Base-by-base conservation (phyloP, 2,329 filamentous ascomycete species). In the Fusarium devonianum region DNA sequence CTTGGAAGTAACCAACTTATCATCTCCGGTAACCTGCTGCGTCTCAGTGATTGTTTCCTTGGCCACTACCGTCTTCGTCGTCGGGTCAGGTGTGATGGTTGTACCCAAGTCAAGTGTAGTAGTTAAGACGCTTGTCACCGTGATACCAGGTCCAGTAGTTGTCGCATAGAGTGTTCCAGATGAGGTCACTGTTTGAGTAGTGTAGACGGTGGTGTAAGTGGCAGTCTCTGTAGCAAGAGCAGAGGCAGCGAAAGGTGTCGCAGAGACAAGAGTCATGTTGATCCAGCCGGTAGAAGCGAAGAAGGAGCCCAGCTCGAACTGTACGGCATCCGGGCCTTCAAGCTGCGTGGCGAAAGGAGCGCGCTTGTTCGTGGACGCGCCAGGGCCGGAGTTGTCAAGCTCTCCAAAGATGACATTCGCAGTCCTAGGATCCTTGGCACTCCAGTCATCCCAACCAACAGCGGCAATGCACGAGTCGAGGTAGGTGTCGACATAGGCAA, bases 1-100 rank as follows among this genome's bases (percentile, higher is more conserved):
- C 7, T 54, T 66, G 29, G 65, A 53, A 2, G 69, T 73, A 5
- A 68, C 44, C 1, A 67, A 58, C 10, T 62, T 54, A 1, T 63
- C 49, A 0, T 47, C 36, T 19, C 58, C 52, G 1, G 58, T 60
- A 2, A 58, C 14, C 10, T 47, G 36, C 7, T 42, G 39, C 3
- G 50, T 56, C 40, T 53, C 28, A 1, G 60, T 63, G 0, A 21
- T 55, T 2, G 60, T 64, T 3, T 46, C 47, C 45, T 64, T 63
- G 26, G 44, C 40, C 5, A 54, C 29, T 1, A 48, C 38, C 3
- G 58, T 64, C 26, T 50, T 46, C 4, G 60, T 63, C 0, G 39
- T 47, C 7, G 60, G 35, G 19, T 60, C 35, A 14, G 60, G 60
- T 1, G 60, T 64, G 14, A 63, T 48, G 1, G 52, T 64, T 8